A percentile compares a stretch with the other conserved stretches of the same genome.
Conservation (phyloP, 768 basidiomycete species). For the Boletus sp. region DNA sequence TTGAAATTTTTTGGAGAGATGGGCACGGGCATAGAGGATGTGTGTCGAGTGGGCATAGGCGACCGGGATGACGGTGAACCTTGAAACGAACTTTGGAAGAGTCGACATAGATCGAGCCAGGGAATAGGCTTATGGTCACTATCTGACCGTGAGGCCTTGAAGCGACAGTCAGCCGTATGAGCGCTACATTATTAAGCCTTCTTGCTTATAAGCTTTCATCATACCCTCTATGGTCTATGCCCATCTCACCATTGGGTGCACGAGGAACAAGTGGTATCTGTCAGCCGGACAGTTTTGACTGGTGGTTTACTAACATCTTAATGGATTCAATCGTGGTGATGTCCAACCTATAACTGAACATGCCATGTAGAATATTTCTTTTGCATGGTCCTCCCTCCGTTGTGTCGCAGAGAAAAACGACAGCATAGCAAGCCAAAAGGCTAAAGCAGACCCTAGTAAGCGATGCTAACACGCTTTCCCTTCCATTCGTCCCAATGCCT, state of each 20-base stretch:
- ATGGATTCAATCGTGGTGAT: not conserved
- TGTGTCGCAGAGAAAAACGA: no score
- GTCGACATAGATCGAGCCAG: constrained; percentile 5
- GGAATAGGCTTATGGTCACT: no score
- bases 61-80: constrained; percentile 38
- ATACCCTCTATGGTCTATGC: not conserved
- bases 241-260: not conserved
- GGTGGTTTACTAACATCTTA: not conserved
- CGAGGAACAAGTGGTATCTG: not conserved
- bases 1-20: constrained; percentile 50
- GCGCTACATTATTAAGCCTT: not conserved
- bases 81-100: constrained; percentile 28
- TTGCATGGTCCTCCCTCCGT: not conserved
- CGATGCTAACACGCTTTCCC: constrained; percentile 48
- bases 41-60: constrained; percentile 49
- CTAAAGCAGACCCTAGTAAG: constrained; percentile 39
- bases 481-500: constrained; percentile 51
- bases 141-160: no score
- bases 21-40: constrained; percentile 73
- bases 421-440: not conserved
- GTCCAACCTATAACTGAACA: not conserved
- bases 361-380: not conserved
- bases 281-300: not conserved
- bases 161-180: not conserved
- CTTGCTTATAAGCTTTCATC: not conserved